Base-by-base conservation (phyloP, 1,284 basidiomycete genomes). In the Ustilago shanxiensis region DNA sequence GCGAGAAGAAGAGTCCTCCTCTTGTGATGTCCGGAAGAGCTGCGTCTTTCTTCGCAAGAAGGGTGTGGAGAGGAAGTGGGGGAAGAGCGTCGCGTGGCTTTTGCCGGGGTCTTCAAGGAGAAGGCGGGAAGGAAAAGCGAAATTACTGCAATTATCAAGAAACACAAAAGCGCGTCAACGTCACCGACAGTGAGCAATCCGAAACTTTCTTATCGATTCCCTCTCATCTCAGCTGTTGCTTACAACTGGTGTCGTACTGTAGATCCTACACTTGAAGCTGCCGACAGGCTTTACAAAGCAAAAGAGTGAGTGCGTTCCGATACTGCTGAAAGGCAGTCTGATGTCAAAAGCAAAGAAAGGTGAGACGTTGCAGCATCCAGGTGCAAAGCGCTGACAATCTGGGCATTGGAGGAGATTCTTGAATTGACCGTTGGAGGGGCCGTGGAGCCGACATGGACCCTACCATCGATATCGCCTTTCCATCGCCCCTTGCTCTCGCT, bases 201-300 rank as follows among this genome's bases (percentile, higher is more conserved):
- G 41, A 62, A n/a, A 69, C 55, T 69, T 62, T 60, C 66, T 63
- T 69, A 69, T 69, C 66, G 66, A 69, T 63, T 51, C 56, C 13
- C 13, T n/a, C n/a, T 3, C 37, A n/a, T n/a, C n/a, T n/a, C 4
- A 3, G 8, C n/a, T 47, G 37, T 5, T 5, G 31, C 31, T 33
- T 11, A 5, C 31, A 5, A 33, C 11, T 11, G 31, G 5, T 33
- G 31, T 33, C 31, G 31, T 33, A 33, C 31, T 33, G 31, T 11
- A 33, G 31, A n/a, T n/a, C n/a, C n/a, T n/a, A n/a, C n/a, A n/a
- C n/a, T n/a, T n/a, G 44, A 18, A 20, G 8, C 44, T 20, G 44
- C 44, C 44, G 44, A 47, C 44, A 18, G 14, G 13, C 47, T 22
- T 49, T 13, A 28, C 47, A 49, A 26, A 28, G 41, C 41, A 47